Percentiles rank a stretch among this genome's conserved stretches.
phyloP scores from a whole-genome alignment of 371 early-diverging fungal species.

The Batrachochytrium dendrobatidis region DNA sequence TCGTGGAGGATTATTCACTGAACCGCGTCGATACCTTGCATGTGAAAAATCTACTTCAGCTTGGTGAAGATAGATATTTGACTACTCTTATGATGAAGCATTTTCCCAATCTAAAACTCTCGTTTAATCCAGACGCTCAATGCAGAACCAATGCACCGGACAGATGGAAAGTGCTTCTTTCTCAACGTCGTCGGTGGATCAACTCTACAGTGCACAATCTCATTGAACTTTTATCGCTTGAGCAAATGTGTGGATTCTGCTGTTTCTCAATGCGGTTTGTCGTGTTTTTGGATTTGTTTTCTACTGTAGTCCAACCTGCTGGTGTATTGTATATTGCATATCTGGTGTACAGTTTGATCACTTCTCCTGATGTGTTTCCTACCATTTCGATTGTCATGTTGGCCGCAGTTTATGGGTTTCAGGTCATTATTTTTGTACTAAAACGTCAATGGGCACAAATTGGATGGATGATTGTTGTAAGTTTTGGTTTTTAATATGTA shows the following conservation, averaged over 20 bases:
- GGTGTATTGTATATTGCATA: conserved; percentile 60
- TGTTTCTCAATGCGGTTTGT: conserved; percentile 95
- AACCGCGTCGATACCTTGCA: conserved; percentile 92
- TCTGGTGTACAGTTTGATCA: conserved; percentile 48
- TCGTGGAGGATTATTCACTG: conserved; percentile 94
- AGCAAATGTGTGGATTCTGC: conserved; percentile 90
- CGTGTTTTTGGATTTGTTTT: conserved; percentile 75
- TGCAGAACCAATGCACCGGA: conserved; percentile 51
- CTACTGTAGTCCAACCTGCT: conserved; percentile 61
- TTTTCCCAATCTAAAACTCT: conserved; percentile 54
- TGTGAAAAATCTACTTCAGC: conserved; percentile 52
- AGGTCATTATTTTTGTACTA: conserved; percentile 44
- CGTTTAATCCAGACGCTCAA: conserved; percentile 53
- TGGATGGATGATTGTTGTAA: conserved; percentile 47
- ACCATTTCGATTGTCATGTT: conserved; percentile 34
- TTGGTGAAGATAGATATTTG: conserved; percentile 61
- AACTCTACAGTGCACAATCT: conserved; percentile 94
- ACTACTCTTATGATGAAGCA: conserved; percentile 66
- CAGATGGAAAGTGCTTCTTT: conserved; percentile 51
- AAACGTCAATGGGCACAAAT: conserved; percentile 44
- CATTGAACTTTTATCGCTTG: conserved; percentile 76
- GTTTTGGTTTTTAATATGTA: not conserved
- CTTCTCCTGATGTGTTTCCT: conserved; percentile 37
- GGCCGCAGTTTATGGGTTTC: conserved; percentile 42
- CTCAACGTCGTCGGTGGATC: conserved; percentile 69